Evolutionary conservation across 78 protist species (phyloP), one percentile per base, ranked within the genome.

Genomic region (Dictyostelium capitatum): DNA sequence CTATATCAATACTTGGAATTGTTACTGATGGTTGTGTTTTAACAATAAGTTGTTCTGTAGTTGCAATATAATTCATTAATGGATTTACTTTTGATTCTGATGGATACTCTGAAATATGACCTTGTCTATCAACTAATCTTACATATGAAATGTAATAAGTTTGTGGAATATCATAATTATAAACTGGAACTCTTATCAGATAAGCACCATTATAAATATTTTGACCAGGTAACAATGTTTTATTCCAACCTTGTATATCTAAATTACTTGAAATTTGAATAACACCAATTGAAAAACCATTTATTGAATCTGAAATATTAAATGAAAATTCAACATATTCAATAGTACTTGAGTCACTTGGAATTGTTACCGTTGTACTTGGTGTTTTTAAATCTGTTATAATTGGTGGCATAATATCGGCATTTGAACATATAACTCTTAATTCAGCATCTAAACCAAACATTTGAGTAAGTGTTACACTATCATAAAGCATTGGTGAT

Each of bases 221-320:
- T 53, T 53, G 59, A 53, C 19, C 19, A 17, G 28, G 2, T 62
- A 23, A 32, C 70, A 11, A 25, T 32, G 83, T 54, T 12, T 12
- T 19, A 23, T 51, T 79, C 32, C 43, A 54, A 37, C 83, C 83
- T 12, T 54, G 20, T 15, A 51, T 43, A 56, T 79, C 83, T 10
- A 32, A 7, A n/a, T 79, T 53, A 37, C 72, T 79, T 12, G 20
- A 10, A 56, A 79, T 37, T 8, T 23, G 8, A 30, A 79, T 17
- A 3, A 23, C 9, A 54, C 83, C 83, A 79, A 23, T 5, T 0
- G 14, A 9, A 9, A 79, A 79, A 53, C 83, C 83, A 79, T 79
- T 79, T 8, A 56, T 19, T 14, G 83, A 54, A 51, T 79, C 83
- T 3, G n/a, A 5, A 4, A 79, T 20, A 48, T 25, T n/a, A 54